Percentiles rank a stretch among this genome's conserved stretches.
These are phyloP conservation scores for Leccinum subgranulosum DNA, from an alignment of 768 basidiomycete species.

Conservation along the genomic window DNA sequence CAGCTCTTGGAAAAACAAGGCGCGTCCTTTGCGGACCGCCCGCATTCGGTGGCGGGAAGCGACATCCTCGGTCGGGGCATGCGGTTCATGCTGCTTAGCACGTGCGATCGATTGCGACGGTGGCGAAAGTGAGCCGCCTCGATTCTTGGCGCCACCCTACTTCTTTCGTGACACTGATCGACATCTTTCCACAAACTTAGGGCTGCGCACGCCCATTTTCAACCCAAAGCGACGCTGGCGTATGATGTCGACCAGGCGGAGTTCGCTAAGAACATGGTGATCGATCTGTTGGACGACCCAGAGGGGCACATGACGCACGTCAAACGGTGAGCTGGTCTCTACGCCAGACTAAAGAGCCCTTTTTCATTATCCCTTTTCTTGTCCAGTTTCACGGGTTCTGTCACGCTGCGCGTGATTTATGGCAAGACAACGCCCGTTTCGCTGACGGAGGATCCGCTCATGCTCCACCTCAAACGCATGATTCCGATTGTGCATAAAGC, in stretches of 20 bases:
- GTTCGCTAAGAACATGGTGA: slow-evolving; percentile 26
- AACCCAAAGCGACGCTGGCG: slow-evolving; percentile 42
- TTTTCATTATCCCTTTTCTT: not conserved
- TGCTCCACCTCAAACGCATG: slow-evolving; percentile 29
- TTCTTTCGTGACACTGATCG: not conserved
- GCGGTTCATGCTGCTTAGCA: slow-evolving; percentile 49
- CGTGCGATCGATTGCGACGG: slow-evolving; percentile 55
- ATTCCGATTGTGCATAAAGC: slow-evolving; percentile 29
- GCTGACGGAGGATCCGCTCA: slow-evolving; percentile 15
- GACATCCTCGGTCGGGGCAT: slow-evolving; percentile 59
- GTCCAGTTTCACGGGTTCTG: slow-evolving; percentile 26
- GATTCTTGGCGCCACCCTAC: no score
- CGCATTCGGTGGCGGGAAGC: slow-evolving; percentile 49
- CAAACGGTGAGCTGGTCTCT: slow-evolving; percentile 34
- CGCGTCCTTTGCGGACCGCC: slow-evolving; percentile 47
- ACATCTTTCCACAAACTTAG: slow-evolving; percentile 27
- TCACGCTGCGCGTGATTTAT: slow-evolving; percentile 27
- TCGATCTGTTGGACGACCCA: slow-evolving; percentile 23
- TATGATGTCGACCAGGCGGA: slow-evolving; percentile 47
- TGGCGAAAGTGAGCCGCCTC: slow-evolving; percentile 55
- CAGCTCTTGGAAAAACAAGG: slow-evolving; percentile 64
- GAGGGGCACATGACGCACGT: slow-evolving; percentile 22
- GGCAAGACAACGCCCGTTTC: slow-evolving; percentile 23
- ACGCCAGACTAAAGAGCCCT: not conserved
- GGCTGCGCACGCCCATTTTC: slow-evolving; percentile 52